Percentiles rank a stretch among this genome's conserved stretches.
Conservation (phyloP, 495 filamentous ascomycete genomes). For the Penicillium subrubescens region DNA sequence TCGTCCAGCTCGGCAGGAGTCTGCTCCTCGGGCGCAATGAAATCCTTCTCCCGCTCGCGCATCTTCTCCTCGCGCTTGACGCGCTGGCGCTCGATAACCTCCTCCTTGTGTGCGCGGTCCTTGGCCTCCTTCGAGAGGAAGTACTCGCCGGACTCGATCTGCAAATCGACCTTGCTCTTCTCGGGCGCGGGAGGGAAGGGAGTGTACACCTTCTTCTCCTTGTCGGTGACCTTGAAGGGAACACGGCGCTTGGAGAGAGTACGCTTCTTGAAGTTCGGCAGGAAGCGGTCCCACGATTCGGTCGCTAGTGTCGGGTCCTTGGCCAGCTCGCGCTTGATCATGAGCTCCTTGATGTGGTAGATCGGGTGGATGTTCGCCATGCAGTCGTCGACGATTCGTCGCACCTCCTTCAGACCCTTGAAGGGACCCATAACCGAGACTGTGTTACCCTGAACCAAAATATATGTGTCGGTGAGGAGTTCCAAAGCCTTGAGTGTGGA, state of each 20-base stretch:
- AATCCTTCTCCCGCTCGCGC: conserved; percentile 80
- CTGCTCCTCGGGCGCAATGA: conserved; percentile 78
- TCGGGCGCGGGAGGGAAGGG: conserved; percentile 74
- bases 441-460: conserved; percentile 96
- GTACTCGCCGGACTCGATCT: conserved; percentile 98
- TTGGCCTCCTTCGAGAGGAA: conserved; percentile 91
- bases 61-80: conserved; percentile 87
- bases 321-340: conserved; percentile 98
- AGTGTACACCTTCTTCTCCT: conserved; percentile 91
- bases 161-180: conserved; percentile 96
- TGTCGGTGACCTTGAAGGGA: conserved; percentile 88
- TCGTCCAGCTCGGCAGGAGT: conserved; percentile 50
- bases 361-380: conserved; percentile 95
- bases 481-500: conserved; percentile 92
- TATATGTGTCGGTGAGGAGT: conserved; percentile 90
- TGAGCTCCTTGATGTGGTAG: conserved; percentile 96
- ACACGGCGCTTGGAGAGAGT: conserved; percentile 81
- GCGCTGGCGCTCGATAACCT: conserved; percentile 77
- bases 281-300: conserved; percentile 94
- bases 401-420: conserved; percentile 91
- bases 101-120: conserved; percentile 77
- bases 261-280: conserved; percentile 97
- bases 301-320: conserved; percentile 86
- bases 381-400: conserved; percentile 88
- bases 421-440: conserved; percentile 88